Base-by-base conservation (phyloP, 2,329 filamentous ascomycete genomes). In the Ophiostoma pallidulum region DNA sequence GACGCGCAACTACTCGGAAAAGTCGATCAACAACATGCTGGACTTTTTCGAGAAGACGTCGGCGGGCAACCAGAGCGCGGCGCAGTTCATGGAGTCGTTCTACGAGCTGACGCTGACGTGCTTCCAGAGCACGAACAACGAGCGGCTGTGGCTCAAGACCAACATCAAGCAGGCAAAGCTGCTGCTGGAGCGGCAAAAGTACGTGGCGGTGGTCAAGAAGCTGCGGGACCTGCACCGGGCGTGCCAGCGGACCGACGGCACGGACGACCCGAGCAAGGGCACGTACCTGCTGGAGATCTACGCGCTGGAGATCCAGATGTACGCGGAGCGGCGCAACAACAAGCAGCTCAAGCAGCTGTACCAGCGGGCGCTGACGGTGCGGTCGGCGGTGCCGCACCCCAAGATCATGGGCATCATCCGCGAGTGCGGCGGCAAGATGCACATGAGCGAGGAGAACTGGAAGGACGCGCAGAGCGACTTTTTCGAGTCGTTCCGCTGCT, bases 371-470 rank as follows among this genome's bases (percentile, higher is more conserved):
- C 76, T 98, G 42, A 85, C 85, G 55, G 91, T 98, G 47, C 84
- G 88, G 53, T 97, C 92, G n/a, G 92, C 92, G 0, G 92, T 98
- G 12, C 91, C 92, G 33, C 92, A 98, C 67, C 92, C 92, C 50
- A 94, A 95, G 69, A 95, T 98, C 64, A 96, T 97, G 88, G 92
- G 92, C 44, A 91, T 98, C 64, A 98, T 98, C 62, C 84, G 91
- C 47, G 92, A 98, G 69, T 98, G 92, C 63, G 92, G 92, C 59
- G 92, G 92, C 58, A 98, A 98, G 73, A 98, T 98, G 92, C 90
- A 97, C 70, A 97, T 98, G 92, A 92, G 86, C 64, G 92, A 98
- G 73, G 92, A 97, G 70, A 97, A 97, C 64, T 98, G 92, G 92
- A 88, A 92, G 64, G 87, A 90, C 60, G 92, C 92, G 1, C 90